Conservation (phyloP, 192 early-diverging fungal species). For the Coemansia sp. region DNA sequence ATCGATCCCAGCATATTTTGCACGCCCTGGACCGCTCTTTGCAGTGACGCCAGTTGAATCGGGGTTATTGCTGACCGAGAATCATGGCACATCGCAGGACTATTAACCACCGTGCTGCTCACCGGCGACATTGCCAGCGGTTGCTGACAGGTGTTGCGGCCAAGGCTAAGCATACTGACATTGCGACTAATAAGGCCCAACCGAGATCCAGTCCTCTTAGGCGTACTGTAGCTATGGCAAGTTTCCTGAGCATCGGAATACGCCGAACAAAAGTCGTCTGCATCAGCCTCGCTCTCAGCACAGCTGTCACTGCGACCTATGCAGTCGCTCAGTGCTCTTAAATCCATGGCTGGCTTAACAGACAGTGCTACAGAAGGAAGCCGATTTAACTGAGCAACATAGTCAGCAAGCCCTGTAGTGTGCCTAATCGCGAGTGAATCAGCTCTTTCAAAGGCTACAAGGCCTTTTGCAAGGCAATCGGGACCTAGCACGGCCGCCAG, state of each 20-base stretch:
- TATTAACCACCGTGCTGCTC: background rate
- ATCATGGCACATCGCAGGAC: background rate
- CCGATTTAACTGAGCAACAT: background rate
- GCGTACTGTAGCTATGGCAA: background rate
- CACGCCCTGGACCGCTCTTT: constrained; percentile 46
- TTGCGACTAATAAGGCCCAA: background rate
- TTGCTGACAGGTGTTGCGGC: background rate
- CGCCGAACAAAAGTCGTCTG: constrained; percentile 41
- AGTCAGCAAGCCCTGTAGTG: background rate
- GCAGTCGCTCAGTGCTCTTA: constrained; percentile 8
- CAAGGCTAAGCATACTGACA: background rate
- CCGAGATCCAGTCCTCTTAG: constrained; percentile 9
- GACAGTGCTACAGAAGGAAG: background rate
- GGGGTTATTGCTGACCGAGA: constrained; percentile 10
- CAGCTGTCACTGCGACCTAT: background rate
- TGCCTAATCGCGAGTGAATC: background rate
- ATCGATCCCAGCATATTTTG: constrained; percentile 48
- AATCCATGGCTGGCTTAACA: background rate
- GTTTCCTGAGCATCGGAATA: constrained; percentile 20
- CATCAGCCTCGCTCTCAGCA: constrained; percentile 13
- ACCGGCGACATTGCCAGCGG: constrained; percentile 8
- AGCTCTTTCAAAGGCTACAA: constrained; percentile 1
- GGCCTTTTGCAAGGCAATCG: background rate
- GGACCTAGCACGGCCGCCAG: constrained; percentile 2
- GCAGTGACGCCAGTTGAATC: constrained; percentile 48